These are phyloP conservation scores for Alternaria arbusti DNA, from an alignment of 2,329 filamentous ascomycete genomes.

Conservation along the genomic window DNA sequence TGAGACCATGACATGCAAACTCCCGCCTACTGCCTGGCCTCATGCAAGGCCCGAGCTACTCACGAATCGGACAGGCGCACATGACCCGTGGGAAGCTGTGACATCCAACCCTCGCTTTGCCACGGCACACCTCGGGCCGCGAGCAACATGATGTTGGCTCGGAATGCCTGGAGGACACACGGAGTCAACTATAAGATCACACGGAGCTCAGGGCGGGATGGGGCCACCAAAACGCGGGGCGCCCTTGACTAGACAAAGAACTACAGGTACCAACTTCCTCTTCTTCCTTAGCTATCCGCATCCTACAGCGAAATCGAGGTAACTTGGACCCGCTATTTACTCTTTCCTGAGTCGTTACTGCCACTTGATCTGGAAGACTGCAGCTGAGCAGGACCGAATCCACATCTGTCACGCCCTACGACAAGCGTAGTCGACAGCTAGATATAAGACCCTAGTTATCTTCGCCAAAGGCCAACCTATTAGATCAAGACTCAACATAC, in stretches of 20 bases:
- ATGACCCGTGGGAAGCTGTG: conserved; percentile 32
- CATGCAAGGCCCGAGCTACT: conserved; percentile 30
- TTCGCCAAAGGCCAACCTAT: neutral
- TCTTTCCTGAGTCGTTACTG: conserved; percentile 4
- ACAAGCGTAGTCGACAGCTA: conserved; percentile 2
- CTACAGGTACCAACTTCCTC: neutral
- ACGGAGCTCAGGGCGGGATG: conserved; percentile 3
- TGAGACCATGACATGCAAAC: conserved; percentile 1
- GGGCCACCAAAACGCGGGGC: conserved; percentile 16
- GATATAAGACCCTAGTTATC: neutral
- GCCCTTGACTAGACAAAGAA: conserved; percentile 14
- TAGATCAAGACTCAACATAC: neutral
- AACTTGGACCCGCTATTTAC: conserved; percentile 3
- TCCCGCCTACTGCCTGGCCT: conserved; percentile 8
- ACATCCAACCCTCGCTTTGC: conserved; percentile 36
- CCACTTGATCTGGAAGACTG: conserved; percentile 1
- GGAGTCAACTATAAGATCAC: conserved; percentile 13
- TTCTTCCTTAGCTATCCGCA: conserved; percentile 4
- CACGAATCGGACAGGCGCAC: conserved; percentile 20
- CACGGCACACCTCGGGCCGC: conserved; percentile 39
- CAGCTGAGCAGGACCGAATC: conserved; percentile 1
- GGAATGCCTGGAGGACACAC: conserved; percentile 7
- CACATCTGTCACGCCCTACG: conserved; percentile 11
- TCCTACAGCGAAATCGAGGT: neutral
- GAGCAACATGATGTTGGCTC: conserved; percentile 15